Conservation (phyloP, 108 stramenopile genomes). For the Schizochytrium sp. region DNA sequence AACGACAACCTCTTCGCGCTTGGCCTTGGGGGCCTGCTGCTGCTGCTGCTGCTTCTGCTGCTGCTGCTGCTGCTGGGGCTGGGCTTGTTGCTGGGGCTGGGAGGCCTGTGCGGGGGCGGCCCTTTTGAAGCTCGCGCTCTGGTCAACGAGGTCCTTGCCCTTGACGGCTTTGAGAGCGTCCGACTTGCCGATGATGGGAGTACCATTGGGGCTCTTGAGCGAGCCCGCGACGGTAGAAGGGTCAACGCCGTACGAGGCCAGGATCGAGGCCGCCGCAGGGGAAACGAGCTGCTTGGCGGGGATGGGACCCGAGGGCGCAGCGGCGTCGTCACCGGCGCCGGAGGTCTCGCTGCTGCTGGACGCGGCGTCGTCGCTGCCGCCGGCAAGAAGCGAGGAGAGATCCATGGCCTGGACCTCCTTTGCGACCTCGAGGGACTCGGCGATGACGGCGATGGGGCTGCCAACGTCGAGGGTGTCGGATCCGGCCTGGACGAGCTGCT, state of each 20-base stretch:
- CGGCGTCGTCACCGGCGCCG: background rate
- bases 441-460: constrained; percentile 73
- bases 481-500: constrained; percentile 62
- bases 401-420: background rate
- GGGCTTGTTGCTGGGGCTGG: background rate
- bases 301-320: background rate
- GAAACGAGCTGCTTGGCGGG: background rate
- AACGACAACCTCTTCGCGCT: background rate
- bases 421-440: constrained; percentile 59
- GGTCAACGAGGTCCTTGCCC: background rate
- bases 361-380: background rate
- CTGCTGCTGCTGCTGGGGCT: background rate
- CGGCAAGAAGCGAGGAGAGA: background rate
- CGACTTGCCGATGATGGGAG: background rate
- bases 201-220: background rate
- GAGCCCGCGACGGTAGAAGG: background rate
- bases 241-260: background rate
- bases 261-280: background rate
- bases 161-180: background rate
- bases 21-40: background rate
- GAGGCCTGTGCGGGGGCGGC: background rate
- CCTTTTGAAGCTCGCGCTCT: background rate
- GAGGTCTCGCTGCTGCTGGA: background rate
- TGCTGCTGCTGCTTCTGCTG: background rate
- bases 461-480: constrained; percentile 64